Evolutionary conservation across 2,329 filamentous ascomycete species (phyloP).

Genomic region (Colletotrichum tabaci): DNA sequence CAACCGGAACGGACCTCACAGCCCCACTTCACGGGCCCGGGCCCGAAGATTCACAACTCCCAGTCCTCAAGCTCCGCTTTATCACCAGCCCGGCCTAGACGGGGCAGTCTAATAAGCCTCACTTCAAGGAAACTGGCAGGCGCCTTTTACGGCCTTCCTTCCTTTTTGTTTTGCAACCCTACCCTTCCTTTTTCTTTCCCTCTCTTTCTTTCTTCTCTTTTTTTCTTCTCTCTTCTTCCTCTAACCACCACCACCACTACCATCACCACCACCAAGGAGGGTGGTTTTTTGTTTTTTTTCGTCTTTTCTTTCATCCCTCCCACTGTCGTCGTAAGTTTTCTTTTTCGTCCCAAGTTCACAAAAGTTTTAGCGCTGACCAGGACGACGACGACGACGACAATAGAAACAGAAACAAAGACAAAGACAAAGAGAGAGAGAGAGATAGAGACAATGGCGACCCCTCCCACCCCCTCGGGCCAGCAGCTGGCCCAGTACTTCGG

Average conservation of each 20-base stretch:
- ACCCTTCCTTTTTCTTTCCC: not conserved
- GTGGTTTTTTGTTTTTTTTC: not conserved
- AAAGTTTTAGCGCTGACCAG: no score
- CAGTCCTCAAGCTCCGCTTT: not conserved
- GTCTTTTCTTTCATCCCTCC: not conserved
- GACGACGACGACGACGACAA: no score
- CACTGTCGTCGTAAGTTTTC: not conserved
- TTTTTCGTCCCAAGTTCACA: not conserved
- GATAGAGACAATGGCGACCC: not conserved
- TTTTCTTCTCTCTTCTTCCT: not conserved
- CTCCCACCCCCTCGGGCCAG: not conserved
- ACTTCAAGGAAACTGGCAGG: not conserved
- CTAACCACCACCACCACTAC: not conserved
- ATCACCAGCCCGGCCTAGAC: not conserved
- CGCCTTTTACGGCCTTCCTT: not conserved
- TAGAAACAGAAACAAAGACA: not conserved
- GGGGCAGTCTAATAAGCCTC: not conserved
- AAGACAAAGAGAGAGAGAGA: not conserved
- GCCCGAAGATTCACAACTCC: slow-evolving; percentile 14
- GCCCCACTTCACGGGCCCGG: slow-evolving; percentile 22
- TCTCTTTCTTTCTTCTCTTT: not conserved
- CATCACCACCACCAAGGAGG: no score
- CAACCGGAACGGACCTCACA: not conserved
- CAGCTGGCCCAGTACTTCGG: not conserved
- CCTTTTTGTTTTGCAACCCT: no score